Base-by-base conservation (phyloP, 1,284 basidiomycete species). In the Mixia osmundae region DNA sequence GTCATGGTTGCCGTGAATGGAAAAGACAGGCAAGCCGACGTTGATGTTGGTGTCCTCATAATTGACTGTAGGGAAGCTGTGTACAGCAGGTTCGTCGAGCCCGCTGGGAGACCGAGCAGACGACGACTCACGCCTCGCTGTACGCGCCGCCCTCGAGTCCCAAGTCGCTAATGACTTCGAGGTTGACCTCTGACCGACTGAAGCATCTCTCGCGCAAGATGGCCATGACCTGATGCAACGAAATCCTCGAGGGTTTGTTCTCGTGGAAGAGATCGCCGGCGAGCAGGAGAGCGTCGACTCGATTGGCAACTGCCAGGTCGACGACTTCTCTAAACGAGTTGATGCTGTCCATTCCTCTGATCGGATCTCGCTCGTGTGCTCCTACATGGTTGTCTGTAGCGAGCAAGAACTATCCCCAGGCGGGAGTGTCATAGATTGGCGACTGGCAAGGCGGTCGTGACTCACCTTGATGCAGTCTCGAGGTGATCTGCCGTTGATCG, bases 1-100 rank as follows among this genome's bases (percentile, higher is more conserved):
- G 53, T 99, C 91, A 56, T 99, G 91, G 53, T 99, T 99, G 28
- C 89, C 91, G 51, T 99, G 89, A 30, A 99, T 97, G 0, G 87
- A 94, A 58, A 99, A 99, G 16, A 95, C 76, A 2, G 91, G 91
- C 20, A 91, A 80, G 15, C 71, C 72, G 36, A 97, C 68, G 51
- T 97, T 99, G 40, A 95, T 64, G 54, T 97, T 95, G 0, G 74
- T 71, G 52, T 99, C 91, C 58, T 97, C 85, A 51, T 97, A 97
- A 54, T 99, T 99, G 47, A 97, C 63, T 1, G 82, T 78, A 3
- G 91, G 89, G 52, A 95, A 97, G 19, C 82, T 91, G 49, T 11
- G 11, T 3, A 20, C 11, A 23, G 2, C 26, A 47, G 27, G 47
- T 43, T 18, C 9, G 26, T 16, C 24, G 26, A 6, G 3, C 7